These are phyloP conservation scores for Pseudogymnoascus sp. DNA, from an alignment of 2,329 filamentous ascomycete genomes.

Conservation along the genomic window DNA sequence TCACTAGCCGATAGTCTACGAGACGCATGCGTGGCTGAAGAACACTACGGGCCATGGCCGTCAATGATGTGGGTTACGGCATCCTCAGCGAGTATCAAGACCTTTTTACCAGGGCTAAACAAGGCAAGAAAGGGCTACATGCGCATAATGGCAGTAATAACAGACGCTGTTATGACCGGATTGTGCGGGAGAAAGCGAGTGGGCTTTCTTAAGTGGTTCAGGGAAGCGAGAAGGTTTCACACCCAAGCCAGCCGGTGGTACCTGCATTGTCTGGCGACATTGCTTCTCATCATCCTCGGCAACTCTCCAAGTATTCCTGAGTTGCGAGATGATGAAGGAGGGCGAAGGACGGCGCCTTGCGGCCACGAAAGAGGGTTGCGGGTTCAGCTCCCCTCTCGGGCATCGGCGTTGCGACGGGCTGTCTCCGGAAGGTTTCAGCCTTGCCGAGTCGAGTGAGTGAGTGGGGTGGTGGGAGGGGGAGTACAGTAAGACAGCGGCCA, in stretches of 20 bases:
- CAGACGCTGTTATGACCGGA: neutral
- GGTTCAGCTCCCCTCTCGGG: neutral
- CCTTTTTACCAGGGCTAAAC: neutral
- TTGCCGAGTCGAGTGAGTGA: neutral
- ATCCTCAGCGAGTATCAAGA: neutral
- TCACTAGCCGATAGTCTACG: neutral
- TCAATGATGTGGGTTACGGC: neutral
- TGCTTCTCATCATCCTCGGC: neutral
- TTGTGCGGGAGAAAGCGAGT: neutral
- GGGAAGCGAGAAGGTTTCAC: neutral
- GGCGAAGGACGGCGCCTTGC: neutral
- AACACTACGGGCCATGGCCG: neutral
- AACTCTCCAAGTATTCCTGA: neutral
- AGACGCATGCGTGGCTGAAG: neutral
- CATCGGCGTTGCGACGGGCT: neutral
- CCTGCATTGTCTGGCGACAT: constrained; percentile 1
- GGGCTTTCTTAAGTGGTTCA: neutral
- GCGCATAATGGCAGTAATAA: neutral
- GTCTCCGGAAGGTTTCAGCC: neutral
- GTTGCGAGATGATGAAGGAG: neutral
- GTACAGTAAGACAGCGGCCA: neutral
- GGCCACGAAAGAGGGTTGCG: neutral
- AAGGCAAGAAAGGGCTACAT: neutral
- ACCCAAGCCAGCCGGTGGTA: neutral
- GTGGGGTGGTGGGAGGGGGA: neutral